Evolutionary conservation across 2,329 filamentous ascomycete genomes (phyloP).

Genomic region (Talaromyces sp.): DNA sequence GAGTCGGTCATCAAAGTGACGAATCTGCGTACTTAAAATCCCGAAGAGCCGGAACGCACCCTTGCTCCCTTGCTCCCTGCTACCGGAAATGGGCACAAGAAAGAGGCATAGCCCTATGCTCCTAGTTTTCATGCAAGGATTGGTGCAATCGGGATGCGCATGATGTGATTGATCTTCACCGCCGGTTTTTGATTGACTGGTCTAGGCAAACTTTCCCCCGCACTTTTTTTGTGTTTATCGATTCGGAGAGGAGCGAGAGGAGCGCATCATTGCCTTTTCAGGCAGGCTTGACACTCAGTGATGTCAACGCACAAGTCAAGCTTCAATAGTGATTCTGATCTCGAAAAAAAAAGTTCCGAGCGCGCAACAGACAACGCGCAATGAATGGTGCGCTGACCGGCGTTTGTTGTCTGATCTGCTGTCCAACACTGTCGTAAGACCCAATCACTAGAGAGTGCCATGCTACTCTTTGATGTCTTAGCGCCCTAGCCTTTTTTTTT

Average conservation of each 20-base stretch:
- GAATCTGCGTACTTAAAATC: background rate
- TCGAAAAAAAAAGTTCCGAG: background rate
- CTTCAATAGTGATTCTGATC: background rate
- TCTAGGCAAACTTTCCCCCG: background rate
- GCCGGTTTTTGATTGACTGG: background rate
- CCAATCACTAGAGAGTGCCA: background rate
- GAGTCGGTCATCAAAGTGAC: background rate
- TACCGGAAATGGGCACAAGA: background rate
- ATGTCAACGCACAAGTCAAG: background rate
- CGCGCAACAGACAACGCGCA: background rate
- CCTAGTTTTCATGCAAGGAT: background rate
- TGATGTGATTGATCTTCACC: background rate
- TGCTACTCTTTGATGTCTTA: background rate
- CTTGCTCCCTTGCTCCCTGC: background rate
- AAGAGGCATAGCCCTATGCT: background rate
- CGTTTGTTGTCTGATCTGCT: background rate
- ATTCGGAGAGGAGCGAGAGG: background rate
- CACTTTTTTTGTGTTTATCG: background rate
- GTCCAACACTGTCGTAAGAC: background rate
- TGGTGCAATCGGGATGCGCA: background rate
- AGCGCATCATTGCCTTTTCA: background rate
- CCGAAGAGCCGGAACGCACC: background rate
- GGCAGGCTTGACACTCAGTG: background rate
- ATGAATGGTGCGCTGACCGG: background rate
- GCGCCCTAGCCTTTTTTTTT: background rate